Conservation (phyloP, 148 eudicot species). For the Cornus suecica region DNA sequence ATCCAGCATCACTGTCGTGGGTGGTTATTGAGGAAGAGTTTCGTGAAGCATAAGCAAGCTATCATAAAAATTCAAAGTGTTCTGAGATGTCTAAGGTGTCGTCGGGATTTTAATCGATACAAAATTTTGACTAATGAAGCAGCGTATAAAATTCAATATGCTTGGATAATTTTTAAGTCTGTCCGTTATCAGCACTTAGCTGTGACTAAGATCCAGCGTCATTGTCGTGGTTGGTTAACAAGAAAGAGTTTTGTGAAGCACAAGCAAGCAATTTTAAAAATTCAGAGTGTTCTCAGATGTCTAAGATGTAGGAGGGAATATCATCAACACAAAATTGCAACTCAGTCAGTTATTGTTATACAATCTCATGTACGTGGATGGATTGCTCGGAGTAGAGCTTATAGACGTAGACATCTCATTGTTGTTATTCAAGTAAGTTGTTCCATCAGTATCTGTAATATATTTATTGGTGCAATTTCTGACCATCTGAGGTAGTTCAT, state of each 20-base stretch:
- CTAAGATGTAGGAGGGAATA: slow-evolving; percentile 32
- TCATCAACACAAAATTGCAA: slow-evolving; percentile 33
- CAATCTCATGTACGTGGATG: slow-evolving; percentile 73
- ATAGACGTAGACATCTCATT: slow-evolving; percentile 22
- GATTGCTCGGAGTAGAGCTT: slow-evolving; percentile 47
- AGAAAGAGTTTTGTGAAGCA: slow-evolving; percentile 34
- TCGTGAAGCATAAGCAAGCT: slow-evolving; percentile 46
- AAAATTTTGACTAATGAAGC: slow-evolving; percentile 47
- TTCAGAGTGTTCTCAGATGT: slow-evolving; percentile 54
- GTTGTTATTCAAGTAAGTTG: slow-evolving; percentile 60
- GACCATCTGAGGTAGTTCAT: not conserved
- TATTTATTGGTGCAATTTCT: not conserved
- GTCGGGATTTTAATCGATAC: slow-evolving; percentile 31
- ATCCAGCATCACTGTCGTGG: slow-evolving; percentile 67
- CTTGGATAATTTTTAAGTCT: slow-evolving; percentile 35
- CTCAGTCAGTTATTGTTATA: slow-evolving; percentile 46
- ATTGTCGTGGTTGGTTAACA: slow-evolving; percentile 44
- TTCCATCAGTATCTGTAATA: not conserved
- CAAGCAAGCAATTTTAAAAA: slow-evolving; percentile 47
- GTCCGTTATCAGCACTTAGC: slow-evolving; percentile 36
- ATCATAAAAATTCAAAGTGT: slow-evolving; percentile 49
- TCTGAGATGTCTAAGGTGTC: slow-evolving; percentile 36
- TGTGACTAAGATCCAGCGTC: slow-evolving; percentile 65
- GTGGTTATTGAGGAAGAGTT: slow-evolving; percentile 36
- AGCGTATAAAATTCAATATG: slow-evolving; percentile 40